Evolutionary conservation across 257 asterid genomes (phyloP).

Genomic region (Nicotiana sylvestris): DNA sequence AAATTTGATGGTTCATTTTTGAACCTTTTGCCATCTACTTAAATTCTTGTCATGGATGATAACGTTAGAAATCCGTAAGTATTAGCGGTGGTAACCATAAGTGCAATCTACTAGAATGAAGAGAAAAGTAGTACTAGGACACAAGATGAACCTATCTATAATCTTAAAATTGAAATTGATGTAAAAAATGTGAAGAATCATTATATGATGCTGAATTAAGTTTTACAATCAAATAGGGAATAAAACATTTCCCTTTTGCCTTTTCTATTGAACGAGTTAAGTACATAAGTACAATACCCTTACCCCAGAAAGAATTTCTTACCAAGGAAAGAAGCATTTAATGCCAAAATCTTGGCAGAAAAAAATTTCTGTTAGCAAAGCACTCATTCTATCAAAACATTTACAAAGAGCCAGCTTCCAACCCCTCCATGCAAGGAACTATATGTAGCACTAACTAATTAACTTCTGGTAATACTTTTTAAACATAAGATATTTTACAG

Average conservation of each 20-base stretch:
- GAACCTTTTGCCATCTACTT: too few species aligned
- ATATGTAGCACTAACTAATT: conserved; percentile 29
- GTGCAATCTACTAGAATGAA: too few species aligned
- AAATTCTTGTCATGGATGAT: too few species aligned
- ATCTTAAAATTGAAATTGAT: neutral
- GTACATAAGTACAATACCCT: neutral
- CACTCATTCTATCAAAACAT: conserved; percentile 44
- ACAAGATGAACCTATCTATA: neutral
- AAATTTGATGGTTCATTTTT: too few species aligned
- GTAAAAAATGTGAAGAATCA: neutral
- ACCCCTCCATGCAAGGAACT: conserved; percentile 19
- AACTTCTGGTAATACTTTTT: conserved; percentile 26
- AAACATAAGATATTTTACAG: conserved; percentile 17
- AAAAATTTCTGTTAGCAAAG: conserved; percentile 17
- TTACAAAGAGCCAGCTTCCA: conserved; percentile 35
- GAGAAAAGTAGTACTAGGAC: neutral
- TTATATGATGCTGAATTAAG: neutral
- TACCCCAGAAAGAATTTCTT: neutral
- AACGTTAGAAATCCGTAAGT: too few species aligned
- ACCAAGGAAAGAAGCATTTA: conserved; percentile 5
- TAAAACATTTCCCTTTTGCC: neutral
- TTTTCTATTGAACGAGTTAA: neutral
- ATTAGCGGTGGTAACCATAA: too few species aligned
- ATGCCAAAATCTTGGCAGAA: conserved; percentile 21
- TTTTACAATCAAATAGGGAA: conserved; percentile 9